A percentile compares a stretch with the other conserved stretches of the same genome.
Conservation (phyloP, 305 asterid species). For the Coffea humblotiana region DNA sequence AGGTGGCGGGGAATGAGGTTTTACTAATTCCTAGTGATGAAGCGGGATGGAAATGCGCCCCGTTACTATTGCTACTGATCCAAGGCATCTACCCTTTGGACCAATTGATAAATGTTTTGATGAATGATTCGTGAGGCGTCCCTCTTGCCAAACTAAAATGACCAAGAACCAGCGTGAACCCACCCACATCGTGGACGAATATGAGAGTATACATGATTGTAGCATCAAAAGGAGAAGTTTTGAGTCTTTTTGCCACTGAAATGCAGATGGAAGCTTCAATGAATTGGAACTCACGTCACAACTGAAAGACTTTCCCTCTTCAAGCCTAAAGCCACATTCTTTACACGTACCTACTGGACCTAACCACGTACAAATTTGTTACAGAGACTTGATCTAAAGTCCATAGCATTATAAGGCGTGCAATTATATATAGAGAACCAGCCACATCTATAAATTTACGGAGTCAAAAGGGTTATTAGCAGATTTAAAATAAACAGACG, state of each 20-base stretch:
- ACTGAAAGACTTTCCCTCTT: not conserved
- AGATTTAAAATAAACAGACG: not conserved
- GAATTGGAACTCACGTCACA: not conserved
- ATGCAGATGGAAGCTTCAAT: not conserved
- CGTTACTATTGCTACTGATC: not conserved
- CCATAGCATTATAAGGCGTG: not conserved
- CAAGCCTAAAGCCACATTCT: not conserved
- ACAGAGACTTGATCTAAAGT: not conserved
- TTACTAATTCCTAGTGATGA: not conserved
- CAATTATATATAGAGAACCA: not conserved
- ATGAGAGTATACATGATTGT: no score
- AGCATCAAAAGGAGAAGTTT: not conserved
- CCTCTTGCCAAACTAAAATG: not conserved
- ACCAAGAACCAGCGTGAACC: not conserved
- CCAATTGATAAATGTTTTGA: no score
- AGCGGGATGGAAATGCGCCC: not conserved
- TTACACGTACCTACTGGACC: not conserved
- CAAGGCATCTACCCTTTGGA: no score
- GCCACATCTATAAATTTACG: not conserved
- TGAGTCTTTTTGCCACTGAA: not conserved
- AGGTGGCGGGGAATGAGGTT: not conserved
- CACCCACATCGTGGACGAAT: no score
- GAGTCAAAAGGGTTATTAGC: not conserved
- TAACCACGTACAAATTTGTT: not conserved
- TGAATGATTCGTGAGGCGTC: no score